Evolutionary conservation across 1,284 basidiomycete genomes (phyloP), one percentile per base, ranked within the genome.

Genomic region (Naganishia cerealis): DNA sequence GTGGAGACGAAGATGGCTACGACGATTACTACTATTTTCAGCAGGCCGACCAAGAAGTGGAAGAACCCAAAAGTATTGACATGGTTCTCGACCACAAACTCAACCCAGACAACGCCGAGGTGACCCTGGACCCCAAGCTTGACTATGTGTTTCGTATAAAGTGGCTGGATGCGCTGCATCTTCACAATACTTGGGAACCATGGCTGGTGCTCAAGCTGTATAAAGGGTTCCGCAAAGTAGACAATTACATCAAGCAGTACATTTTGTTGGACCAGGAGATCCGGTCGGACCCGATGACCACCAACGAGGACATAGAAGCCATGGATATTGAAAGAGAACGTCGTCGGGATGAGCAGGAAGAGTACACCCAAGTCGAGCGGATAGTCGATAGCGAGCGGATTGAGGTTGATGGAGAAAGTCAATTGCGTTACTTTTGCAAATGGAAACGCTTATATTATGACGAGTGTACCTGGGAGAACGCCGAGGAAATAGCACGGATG

Each of bases 61-160:
- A n/a, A n/a, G n/a, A n/a, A n/a, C n/a, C n/a, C n/a, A n/a, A n/a
- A n/a, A n/a, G n/a, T n/a, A n/a, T n/a, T n/a, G n/a, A n/a, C n/a
- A n/a, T n/a, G n/a, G n/a, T n/a, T n/a, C n/a, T n/a, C n/a, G n/a
- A n/a, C n/a, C n/a, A n/a, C n/a, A n/a, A n/a, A n/a, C n/a, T n/a
- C n/a, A n/a, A n/a, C n/a, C n/a, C n/a, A n/a, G n/a, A n/a, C n/a
- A n/a, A n/a, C n/a, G n/a, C n/a, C n/a, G n/a, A n/a, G n/a, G n/a
- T n/a, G n/a, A n/a, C n/a, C n/a, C n/a, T n/a, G n/a, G n/a, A n/a
- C n/a, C n/a, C n/a, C n/a, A n/a, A n/a, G n/a, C n/a, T n/a, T n/a
- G n/a, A n/a, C n/a, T n/a, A n/a, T n/a, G n/a, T n/a, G n/a, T 95
- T 90, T 83, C 91, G 94, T 79, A 92, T 95, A 83, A 95, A 95